Evolutionary conservation across 306 rosid species (phyloP).

Genomic region (Fagus crenata): DNA sequence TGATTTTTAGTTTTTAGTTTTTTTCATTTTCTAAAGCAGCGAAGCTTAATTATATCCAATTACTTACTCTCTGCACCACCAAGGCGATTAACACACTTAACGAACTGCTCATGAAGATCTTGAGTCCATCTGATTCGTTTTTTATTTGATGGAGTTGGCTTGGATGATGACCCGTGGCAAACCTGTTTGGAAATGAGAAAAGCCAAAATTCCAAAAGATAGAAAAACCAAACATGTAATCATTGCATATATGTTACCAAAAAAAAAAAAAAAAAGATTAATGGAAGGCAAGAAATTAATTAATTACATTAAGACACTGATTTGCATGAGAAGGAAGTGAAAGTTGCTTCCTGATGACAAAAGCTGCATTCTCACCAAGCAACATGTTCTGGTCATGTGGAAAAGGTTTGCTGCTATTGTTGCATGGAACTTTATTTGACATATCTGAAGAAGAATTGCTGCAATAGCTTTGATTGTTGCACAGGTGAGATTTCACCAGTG

Average conservation of each 20-base stretch:
- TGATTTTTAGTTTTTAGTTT: too few relatives aligned
- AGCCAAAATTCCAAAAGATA: background rate
- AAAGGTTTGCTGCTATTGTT: too few relatives aligned
- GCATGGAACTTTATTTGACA: background rate
- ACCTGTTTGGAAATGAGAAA: background rate
- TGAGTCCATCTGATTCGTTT: slow-evolving; percentile 47
- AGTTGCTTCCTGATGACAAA: background rate
- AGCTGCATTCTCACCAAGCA: background rate
- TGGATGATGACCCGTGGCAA: slow-evolving; percentile 23
- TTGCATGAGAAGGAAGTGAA: background rate
- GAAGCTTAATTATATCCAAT: background rate
- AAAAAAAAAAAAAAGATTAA: background rate
- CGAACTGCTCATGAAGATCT: slow-evolving; percentile 42
- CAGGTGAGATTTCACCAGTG: background rate
- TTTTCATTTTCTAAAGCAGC: background rate
- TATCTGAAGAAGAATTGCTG: background rate
- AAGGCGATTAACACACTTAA: slow-evolving; percentile 38
- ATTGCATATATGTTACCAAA: background rate
- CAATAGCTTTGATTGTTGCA: background rate
- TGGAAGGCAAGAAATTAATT: background rate
- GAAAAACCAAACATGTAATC: background rate
- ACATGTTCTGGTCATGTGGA: background rate
- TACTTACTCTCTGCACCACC: slow-evolving; percentile 52
- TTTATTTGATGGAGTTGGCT: slow-evolving; percentile 28
- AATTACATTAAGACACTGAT: background rate